Evolutionary conservation across 2,329 filamentous ascomycete species (phyloP), one percentile per base, ranked within the genome.

Genomic region (Ophiostoma pallidulum): DNA sequence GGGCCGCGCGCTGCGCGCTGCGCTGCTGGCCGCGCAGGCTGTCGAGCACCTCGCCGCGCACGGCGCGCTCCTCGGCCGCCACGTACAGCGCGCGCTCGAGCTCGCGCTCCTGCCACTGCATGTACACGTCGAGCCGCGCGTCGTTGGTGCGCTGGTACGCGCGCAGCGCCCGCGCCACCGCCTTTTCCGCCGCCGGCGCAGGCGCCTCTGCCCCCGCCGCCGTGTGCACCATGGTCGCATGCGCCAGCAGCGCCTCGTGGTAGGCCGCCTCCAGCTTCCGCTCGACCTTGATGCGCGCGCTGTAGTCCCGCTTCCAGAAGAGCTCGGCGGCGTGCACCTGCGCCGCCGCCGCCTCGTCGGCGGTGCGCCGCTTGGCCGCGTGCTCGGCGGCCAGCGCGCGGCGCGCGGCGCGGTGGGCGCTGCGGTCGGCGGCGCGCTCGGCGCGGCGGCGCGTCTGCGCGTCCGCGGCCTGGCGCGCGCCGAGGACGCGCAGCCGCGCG

Each of bases 241-340:
- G 6, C 24, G 5, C 57, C 13, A 16, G 14, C 44, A 45, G 14
- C 12, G 3, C 36, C 3, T 54, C 51, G 0, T 64, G 55, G 53
- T 77, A 77, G 28, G 65, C 58, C 4, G 65, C 61, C 52, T 77
- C 72, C 6, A 73, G 59, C 7, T 56, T 58, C 9, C 57, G 58
- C 56, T 77, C 74, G 37, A 66, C 60, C 1, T 55, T 56, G 0
- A 66, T 60, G 1, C 73, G 68, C 4, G 57, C 51, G 6, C 58
- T 58, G 52, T 70, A 71, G 31, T 78, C 73, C 6, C 54, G 52
- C 5, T 63, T 51, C 45, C 73, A 62, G 3, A 51, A 48, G 0
- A 53, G 47, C 52, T 72, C 65, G 19, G 60, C 60, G 2, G 62
- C 58, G 3, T 53, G 49, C 7, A 72, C 49, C 3, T 53, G 51